Percentiles rank a stretch among this genome's conserved stretches.
phyloP scores from a whole-genome alignment of 164 flowering plant species.

The Santalum album region DNA sequence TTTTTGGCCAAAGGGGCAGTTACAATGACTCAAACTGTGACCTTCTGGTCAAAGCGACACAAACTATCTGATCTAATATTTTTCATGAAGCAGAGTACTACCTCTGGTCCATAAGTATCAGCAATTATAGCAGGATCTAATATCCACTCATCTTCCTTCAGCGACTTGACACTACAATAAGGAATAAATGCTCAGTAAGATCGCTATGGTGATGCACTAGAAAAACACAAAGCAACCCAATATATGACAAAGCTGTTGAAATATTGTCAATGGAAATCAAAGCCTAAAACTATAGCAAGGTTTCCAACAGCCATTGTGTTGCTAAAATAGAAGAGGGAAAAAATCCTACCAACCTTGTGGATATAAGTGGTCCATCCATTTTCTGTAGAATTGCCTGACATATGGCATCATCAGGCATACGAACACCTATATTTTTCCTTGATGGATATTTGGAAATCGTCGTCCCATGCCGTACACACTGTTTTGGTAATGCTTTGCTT shows the following conservation, averaged over 20 bases:
- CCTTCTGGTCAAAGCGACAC: no score
- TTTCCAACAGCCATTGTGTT: not conserved
- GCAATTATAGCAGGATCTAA: conserved; percentile 81
- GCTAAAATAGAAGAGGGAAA: not conserved
- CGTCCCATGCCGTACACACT: conserved; percentile 62
- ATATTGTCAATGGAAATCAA: not conserved
- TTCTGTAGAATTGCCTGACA: conserved; percentile 72
- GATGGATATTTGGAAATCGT: conserved; percentile 46
- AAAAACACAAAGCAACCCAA: not conserved
- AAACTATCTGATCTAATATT: no score
- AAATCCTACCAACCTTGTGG: conserved; percentile 51
- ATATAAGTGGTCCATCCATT: conserved; percentile 69
- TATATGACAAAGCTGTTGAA: no score
- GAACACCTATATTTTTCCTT: conserved; percentile 76
- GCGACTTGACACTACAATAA: conserved; percentile 58
- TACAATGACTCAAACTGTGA: no score
- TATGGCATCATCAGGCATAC: conserved; percentile 77
- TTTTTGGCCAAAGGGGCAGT: no score
- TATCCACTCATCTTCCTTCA: conserved; percentile 70
- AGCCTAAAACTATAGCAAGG: not conserved
- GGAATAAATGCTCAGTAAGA: conserved; percentile 2
- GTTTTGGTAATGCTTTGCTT: conserved; percentile 82
- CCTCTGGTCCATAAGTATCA: conserved; percentile 78
- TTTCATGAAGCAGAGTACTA: conserved; percentile 13
- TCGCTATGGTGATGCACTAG: not conserved